Base-by-base conservation (phyloP, 768 basidiomycete species). In the Mycena olivaceomarginata region DNA sequence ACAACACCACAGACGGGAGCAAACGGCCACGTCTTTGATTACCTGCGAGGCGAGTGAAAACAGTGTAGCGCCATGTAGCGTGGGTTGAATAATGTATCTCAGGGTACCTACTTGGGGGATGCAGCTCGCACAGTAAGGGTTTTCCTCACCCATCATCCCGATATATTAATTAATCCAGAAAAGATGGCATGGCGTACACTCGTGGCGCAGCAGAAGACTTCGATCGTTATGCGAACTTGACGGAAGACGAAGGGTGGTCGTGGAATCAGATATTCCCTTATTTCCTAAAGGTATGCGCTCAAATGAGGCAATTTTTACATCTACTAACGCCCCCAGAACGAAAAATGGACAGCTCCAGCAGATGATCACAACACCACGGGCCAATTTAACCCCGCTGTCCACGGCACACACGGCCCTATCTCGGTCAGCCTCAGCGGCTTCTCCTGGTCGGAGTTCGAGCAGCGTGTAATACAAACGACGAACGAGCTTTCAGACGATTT, bases 291-390 rank as follows among this genome's bases (percentile, higher is more conserved):
- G 84, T 83, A 66, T 40, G 51, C 25, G 51, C 25, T 13, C 22
- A 31, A 72, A 45, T 46, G 41, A 43, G 43, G 31, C 16, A n/a
- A 22, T 9, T n/a, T 56, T 48, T 25, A 39, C 9, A 68, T 70
- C n/a, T 45, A 77, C 16, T 43, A 16, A 71, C 20, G 20, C 43
- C 25, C 5, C 20, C 64, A 87, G 86, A 82, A 79, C 63, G 86
- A 86, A 75, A 67, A 64, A 31, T 80, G 81, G 46, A 72, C 72
- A 0, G 46, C 80, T 8, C 85, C 86, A 18, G 83, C 78, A 2
- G 84, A 86, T 73, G 48, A 78, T 56, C 84, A 85, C 76, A 79
- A 85, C 68, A 84, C 79, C 20, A 70, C 79, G 10, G 83, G 82
- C 12, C 76, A 86, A 72, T 81, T 81, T 51, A 76, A 84, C 74